Percentiles rank a stretch among this genome's conserved stretches.
Evolutionary conservation across 345 rosid genomes (phyloP).

Genomic region (Rhizophora apiculata): DNA sequence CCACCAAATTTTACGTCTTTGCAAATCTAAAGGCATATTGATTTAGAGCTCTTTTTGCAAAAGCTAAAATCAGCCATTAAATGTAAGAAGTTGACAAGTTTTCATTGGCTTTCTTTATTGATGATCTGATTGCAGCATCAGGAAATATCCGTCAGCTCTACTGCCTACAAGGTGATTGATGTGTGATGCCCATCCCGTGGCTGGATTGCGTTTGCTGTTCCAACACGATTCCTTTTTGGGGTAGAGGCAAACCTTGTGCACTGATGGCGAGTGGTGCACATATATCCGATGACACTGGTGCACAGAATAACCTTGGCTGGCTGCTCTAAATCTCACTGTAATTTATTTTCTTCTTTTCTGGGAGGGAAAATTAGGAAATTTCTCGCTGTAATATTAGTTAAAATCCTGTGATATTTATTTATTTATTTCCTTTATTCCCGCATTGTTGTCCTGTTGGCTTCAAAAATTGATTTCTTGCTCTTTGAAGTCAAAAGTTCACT

Average conservation of each 20-base stretch:
- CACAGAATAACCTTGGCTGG: slow-evolving; percentile 4
- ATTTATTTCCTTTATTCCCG: no score
- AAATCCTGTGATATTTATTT: slow-evolving; percentile 6
- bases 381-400: no score
- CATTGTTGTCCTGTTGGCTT: no score
- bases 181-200: not conserved
- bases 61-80: not conserved
- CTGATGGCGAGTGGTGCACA: slow-evolving; percentile 12
- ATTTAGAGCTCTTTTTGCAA: not conserved
- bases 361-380: no score
- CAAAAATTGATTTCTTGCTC: no score
- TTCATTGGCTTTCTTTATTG: not conserved
- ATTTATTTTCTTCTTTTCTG: slow-evolving; percentile 1
- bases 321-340: slow-evolving; percentile 28
- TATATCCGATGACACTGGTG: slow-evolving; percentile 13
- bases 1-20: not conserved
- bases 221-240: slow-evolving; percentile 9
- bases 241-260: slow-evolving; percentile 10
- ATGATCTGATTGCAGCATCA: slow-evolving; percentile 52
- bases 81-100: not conserved
- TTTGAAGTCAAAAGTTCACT: no score
- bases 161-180: slow-evolving; percentile 90
- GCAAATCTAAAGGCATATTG: not conserved
- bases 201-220: slow-evolving; percentile 8
- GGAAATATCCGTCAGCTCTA: slow-evolving; percentile 98